phyloP scores from a whole-genome alignment of 345 rosid species.

The Punica granatum region DNA sequence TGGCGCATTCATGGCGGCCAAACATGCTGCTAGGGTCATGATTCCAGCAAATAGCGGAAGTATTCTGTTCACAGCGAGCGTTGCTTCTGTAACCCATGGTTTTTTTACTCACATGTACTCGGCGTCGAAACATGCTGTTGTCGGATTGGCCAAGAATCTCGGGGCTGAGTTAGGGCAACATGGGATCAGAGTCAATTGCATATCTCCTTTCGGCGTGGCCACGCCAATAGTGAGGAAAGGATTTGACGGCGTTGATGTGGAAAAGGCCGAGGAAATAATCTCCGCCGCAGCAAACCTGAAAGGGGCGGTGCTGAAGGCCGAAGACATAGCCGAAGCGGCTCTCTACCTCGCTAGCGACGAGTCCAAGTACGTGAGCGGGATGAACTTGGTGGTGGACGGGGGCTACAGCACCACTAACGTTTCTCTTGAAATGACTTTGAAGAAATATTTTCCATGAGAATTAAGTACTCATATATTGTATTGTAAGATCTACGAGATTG shows the following conservation, averaged over 20 bases:
- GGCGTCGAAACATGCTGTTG: not conserved
- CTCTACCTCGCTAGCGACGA: constrained; percentile 3
- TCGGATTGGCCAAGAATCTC: constrained; percentile 5
- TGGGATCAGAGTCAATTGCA: constrained; percentile 6
- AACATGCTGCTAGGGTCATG: constrained; percentile 8
- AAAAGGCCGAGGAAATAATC: constrained; percentile 20
- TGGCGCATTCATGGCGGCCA: not conserved
- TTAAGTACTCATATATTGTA: too few relatives aligned
- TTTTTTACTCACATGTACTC: not conserved
- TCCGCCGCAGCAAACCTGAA: constrained; percentile 21
- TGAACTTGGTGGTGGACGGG: constrained; percentile 4
- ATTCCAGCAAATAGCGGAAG: not conserved
- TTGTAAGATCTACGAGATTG: too few relatives aligned
- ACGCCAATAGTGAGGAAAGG: not conserved
- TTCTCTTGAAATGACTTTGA: not conserved
- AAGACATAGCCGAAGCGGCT: constrained; percentile 2
- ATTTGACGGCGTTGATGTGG: constrained; percentile 20
- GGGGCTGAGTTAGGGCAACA: constrained; percentile 5
- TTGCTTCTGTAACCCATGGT: not conserved
- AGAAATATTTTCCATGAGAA: not conserved
- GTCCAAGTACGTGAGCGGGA: constrained; percentile 5
- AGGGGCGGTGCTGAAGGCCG: not conserved
- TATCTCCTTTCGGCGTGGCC: constrained; percentile 5
- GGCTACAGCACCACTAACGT: constrained; percentile 7
- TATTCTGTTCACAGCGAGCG: constrained; percentile 2